Evolutionary conservation across 371 early-diverging fungal species (phyloP).

Genomic region (Catenaria anguillulae): DNA sequence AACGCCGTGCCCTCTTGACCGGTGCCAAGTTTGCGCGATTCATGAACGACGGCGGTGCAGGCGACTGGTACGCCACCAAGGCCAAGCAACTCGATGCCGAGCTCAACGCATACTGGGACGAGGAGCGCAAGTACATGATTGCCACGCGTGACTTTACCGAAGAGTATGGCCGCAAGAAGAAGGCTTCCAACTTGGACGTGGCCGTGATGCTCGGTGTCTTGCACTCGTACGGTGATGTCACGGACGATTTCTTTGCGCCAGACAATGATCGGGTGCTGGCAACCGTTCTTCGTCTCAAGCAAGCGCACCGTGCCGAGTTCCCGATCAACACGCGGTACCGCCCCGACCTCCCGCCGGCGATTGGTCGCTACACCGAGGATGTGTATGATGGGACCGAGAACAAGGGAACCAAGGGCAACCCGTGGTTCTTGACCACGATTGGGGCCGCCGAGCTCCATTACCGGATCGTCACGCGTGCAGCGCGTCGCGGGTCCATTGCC

Average conservation of each 20-base stretch:
- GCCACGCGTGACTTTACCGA: conserved; percentile 23
- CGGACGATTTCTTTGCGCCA: conserved; percentile 10
- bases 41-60: conserved; percentile 19
- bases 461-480: conserved; percentile 12
- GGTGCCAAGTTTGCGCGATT: conserved; percentile 28
- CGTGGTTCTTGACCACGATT: conserved; percentile 53
- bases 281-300: conserved; percentile 30
- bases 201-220: conserved; percentile 44
- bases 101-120: conserved; percentile 29
- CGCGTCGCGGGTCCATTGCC: conserved; percentile 14
- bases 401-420: conserved; percentile 57
- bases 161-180: conserved; percentile 24
- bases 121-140: conserved; percentile 15
- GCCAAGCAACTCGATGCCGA: conserved; percentile 14
- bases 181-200: conserved; percentile 36
- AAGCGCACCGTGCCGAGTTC: conserved; percentile 29
- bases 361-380: conserved; percentile 64
- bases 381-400: too few species aligned
- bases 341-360: conserved; percentile 24
- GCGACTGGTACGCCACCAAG: conserved; percentile 17
- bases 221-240: conserved; percentile 15
- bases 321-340: conserved; percentile 28
- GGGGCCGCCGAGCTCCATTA: conserved; percentile 50
- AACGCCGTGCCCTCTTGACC: conserved; percentile 36
- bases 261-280: conserved; percentile 24